Conservation (phyloP, 495 filamentous ascomycete genomes). For the Glonium stellatum region DNA sequence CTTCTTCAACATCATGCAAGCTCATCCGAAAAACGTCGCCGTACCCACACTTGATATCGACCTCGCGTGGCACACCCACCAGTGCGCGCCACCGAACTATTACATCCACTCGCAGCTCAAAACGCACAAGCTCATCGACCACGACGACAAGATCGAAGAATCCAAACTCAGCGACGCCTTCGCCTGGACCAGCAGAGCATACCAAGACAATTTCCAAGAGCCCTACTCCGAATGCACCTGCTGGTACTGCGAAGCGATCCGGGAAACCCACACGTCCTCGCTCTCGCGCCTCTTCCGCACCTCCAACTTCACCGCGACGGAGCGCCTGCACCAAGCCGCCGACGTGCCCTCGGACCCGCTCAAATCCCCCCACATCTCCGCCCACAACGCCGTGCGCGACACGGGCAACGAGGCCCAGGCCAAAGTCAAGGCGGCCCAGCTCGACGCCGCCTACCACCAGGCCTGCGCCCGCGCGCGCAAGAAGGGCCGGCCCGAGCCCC, state of each 20-base stretch:
- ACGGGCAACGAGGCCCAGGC: neutral
- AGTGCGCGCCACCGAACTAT: conserved; percentile 60
- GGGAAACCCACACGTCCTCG: conserved; percentile 50
- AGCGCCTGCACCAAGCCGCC: conserved; percentile 47
- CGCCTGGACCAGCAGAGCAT: conserved; percentile 64
- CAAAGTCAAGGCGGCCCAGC: neutral
- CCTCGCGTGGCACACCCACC: conserved; percentile 64
- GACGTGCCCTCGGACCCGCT: conserved; percentile 43
- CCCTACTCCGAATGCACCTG: conserved; percentile 78
- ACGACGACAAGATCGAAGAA: conserved; percentile 77
- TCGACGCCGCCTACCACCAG: conserved; percentile 2
- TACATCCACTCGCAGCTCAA: conserved; percentile 42
- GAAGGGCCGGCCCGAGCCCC: conserved; percentile 4
- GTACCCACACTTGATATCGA: conserved; percentile 83
- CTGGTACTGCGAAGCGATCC: conserved; percentile 81
- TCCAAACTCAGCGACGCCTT: conserved; percentile 54
- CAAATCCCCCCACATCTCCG: conserved; percentile 63
- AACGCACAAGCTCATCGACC: conserved; percentile 57
- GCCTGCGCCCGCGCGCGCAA: conserved; percentile 1
- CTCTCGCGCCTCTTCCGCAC: conserved; percentile 31
- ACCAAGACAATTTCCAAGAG: conserved; percentile 53
- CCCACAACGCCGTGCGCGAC: conserved; percentile 52
- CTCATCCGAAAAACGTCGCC: conserved; percentile 46
- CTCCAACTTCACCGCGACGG: conserved; percentile 36
- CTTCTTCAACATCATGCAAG: conserved; percentile 60